Base-by-base conservation (phyloP, 345 rosid species). In the Pugionium dolabratum region DNA sequence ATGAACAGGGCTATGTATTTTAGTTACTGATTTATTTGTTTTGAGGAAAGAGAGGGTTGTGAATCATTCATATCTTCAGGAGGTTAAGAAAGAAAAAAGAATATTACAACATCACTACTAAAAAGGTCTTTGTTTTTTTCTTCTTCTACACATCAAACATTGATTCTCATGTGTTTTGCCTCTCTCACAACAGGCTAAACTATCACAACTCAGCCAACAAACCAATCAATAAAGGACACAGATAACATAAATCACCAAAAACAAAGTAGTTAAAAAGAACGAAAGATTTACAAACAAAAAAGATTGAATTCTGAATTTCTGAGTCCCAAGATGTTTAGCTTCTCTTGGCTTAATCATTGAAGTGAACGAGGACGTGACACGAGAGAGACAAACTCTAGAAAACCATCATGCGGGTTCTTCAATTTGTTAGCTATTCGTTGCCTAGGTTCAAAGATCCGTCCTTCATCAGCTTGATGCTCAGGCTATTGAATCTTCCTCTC, bases 401-500 rank as follows among this genome's bases (percentile, higher is more conserved):
- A 51, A 29, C 65, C 45, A 66, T 52, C 66, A 37, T 39, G 28
- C 45, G 50, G 67, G 62, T 52, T 51, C 66, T 46, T 59, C 71
- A 48, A 58, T 32, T 57, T 57, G 66, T 47, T 34, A 31, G 50
- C 77, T 80, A 80, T 76, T 84, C 94, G 39, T 60, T 81, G 65
- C 96, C 98, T 82, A 87, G 69, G 79, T 89, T 89, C 60, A 95
- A 78, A 29, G 99, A 95, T 56, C 99, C 98, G 54, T 95, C 98
- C 80, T 89, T 95, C 95, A 89, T 86, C 77, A 95, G 79, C 79
- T 95, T 95, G 39, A 91, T 80, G 85, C 99, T 95, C 58, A 95
- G 86, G 79, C 90, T 95, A 83, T 95, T 95, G 76, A 95, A 95
- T 81, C 98, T 84, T 60, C 99, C 99, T 78, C 99, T 87, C 0